Evolutionary conservation across 2,329 filamentous ascomycete genomes (phyloP).

Genomic region (Rhinocladiella similis): DNA sequence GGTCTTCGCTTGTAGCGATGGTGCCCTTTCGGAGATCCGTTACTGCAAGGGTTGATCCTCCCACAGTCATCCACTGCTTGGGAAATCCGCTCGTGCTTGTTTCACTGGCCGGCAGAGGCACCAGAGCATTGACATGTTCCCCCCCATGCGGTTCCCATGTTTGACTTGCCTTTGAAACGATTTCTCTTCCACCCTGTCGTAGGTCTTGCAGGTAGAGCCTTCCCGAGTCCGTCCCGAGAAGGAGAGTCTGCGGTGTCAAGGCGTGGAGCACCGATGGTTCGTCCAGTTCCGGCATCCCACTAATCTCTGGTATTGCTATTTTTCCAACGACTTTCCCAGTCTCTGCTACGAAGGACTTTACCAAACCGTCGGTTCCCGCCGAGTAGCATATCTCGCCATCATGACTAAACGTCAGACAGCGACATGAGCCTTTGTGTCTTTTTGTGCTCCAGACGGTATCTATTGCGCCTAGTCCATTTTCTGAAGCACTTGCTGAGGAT

Average conservation of each 20-base stretch:
- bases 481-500: conserved; percentile 40
- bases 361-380: conserved; percentile 62
- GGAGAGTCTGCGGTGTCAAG: conserved; percentile 81
- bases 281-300: conserved; percentile 48
- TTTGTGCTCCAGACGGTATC: conserved; percentile 83
- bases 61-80: conserved; percentile 94
- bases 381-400: conserved; percentile 71
- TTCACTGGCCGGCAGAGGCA: conserved; percentile 75
- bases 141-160: conserved; percentile 78
- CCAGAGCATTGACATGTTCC: conserved; percentile 88
- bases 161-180: conserved; percentile 59
- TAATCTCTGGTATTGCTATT: conserved; percentile 65
- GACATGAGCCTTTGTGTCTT: conserved; percentile 91
- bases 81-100: conserved; percentile 84
- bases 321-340: conserved; percentile 75
- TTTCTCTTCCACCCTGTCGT: conserved; percentile 45
- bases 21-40: conserved; percentile 87
- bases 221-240: conserved; percentile 88
- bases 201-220: conserved; percentile 87
- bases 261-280: conserved; percentile 78
- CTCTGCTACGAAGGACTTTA: conserved; percentile 60
- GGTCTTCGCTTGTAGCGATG: conserved; percentile 85
- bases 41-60: conserved; percentile 84
- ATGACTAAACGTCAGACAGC: conserved; percentile 72
- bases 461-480: conserved; percentile 71